Evolutionary conservation across 2,329 filamentous ascomycete genomes (phyloP), one percentile per base, ranked within the genome.

Genomic region (Trichoderma guizhouense): DNA sequence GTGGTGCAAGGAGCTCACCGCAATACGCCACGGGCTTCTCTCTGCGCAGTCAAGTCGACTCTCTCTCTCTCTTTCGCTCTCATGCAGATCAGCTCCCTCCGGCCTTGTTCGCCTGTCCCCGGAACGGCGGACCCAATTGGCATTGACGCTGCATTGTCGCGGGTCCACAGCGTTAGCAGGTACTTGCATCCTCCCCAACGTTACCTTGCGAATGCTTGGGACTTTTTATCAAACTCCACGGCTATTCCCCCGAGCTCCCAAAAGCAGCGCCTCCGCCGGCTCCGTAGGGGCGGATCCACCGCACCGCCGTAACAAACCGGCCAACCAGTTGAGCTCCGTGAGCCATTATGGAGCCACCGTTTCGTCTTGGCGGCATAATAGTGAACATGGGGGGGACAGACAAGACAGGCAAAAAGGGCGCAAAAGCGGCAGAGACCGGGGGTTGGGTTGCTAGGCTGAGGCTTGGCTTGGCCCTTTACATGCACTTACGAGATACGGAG

Each of bases 251-350:
- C 55, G 55, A 69, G 39, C 36, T 53, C 68, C 68, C 68, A 14
- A 71, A 71, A 64, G 68, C 68, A 69, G 68, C 51, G 60, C 68
- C 68, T 71, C 68, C 68, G 68, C 68, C 61, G 43, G 60, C 68
- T 71, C 68, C 68, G 68, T 51, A 53, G 39, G 39, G 24, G 58
- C 28, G 18, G 60, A 43, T 53, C 67, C 57, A 69, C 61, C 18
- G 60, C 32, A 63, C 68, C 43, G 60, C 68, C 68, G 68, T 70
- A 57, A 63, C 47, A 64, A 63, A 70, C 68, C 60, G 68, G 32
- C 47, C 66, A 69, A 69, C 66, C 66, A 69, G 64, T 58, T 32
- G 14, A n/a, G 9, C 47, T 39, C 53, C 65, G 63, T 58, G 32
- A 26, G 55, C 57, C 30, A 53, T 63, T 30, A 63, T 70, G 67